phyloP scores from a whole-genome alignment of 805 yeast genomes.

The Wilhelminamyces savonicus region DNA sequence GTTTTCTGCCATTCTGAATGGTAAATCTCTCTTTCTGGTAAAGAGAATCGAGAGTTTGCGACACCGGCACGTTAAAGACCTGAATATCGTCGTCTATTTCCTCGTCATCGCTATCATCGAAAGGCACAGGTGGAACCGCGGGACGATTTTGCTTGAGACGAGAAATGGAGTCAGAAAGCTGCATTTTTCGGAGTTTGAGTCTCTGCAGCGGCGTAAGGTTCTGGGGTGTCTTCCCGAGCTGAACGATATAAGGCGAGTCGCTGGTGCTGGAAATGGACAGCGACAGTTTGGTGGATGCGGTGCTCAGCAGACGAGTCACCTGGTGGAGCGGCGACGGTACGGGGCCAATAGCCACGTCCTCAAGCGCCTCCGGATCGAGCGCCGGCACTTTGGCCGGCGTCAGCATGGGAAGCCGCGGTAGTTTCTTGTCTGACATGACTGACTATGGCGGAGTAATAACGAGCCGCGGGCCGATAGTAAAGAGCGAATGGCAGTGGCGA shows the following conservation, averaged over 20 bases:
- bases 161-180: conserved; percentile 17
- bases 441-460: too few relatives aligned
- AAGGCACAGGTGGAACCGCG: neutral
- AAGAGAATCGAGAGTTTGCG: conserved; percentile 44
- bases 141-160: conserved; percentile 7
- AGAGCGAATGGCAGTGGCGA: too few relatives aligned
- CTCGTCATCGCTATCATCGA: conserved; percentile 1
- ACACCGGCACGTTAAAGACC: conserved; percentile 60
- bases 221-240: conserved; percentile 16
- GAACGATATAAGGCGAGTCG: conserved; percentile 11
- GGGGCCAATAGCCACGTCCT: neutral
- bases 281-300: conserved; percentile 2
- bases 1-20: conserved; percentile 8
- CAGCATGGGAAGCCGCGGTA: too few relatives aligned
- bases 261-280: conserved; percentile 1
- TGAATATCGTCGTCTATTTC: conserved; percentile 42
- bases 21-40: conserved; percentile 28
- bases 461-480: too few relatives aligned
- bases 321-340: neutral
- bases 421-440: too few relatives aligned
- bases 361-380: too few relatives aligned
- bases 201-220: conserved; percentile 25
- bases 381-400: too few relatives aligned
- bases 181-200: conserved; percentile 18
- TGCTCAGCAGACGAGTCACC: neutral